Percentiles rank a stretch among this genome's conserved stretches.
Conservation (phyloP, 2,329 filamentous ascomycete genomes). For the Phoma sp. region DNA sequence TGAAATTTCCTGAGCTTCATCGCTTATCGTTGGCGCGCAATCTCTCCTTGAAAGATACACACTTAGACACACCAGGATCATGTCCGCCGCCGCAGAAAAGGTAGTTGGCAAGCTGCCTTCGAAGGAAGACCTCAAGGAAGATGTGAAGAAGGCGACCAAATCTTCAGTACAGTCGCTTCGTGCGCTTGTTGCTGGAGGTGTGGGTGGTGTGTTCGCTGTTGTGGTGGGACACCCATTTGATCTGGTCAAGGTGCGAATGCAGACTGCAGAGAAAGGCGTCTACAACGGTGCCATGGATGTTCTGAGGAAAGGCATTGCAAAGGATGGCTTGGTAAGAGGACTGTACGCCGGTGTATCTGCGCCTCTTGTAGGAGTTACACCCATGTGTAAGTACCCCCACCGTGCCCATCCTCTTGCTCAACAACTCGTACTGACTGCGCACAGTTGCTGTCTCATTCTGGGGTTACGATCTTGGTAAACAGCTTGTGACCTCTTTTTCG, state of each 20-base stretch:
- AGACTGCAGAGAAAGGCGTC: constrained; percentile 93
- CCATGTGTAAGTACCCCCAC: constrained; percentile 83
- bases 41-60: constrained; percentile 1
- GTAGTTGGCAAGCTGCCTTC: constrained; percentile 43
- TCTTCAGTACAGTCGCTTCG: constrained; percentile 71
- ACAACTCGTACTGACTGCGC: constrained; percentile 13
- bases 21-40: constrained; percentile 10
- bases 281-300: constrained; percentile 93
- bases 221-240: constrained; percentile 95
- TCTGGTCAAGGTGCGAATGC: constrained; percentile 94
- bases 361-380: constrained; percentile 92
- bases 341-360: constrained; percentile 97
- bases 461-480: constrained; percentile 96
- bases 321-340: constrained; percentile 79
- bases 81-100: constrained; percentile 34
- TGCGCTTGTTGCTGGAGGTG: constrained; percentile 87
- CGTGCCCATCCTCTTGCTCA: not conserved
- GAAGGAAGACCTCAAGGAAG: constrained; percentile 59
- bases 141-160: constrained; percentile 60
- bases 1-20: constrained; percentile 7
- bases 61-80: constrained; percentile 19
- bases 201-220: constrained; percentile 92
- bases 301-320: constrained; percentile 84
- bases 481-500: constrained; percentile 75
- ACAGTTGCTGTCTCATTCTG: constrained; percentile 72